Evolutionary conservation across 768 basidiomycete species (phyloP), one percentile per base, ranked within the genome.

Genomic region (Mrakia hoshinonis): DNA sequence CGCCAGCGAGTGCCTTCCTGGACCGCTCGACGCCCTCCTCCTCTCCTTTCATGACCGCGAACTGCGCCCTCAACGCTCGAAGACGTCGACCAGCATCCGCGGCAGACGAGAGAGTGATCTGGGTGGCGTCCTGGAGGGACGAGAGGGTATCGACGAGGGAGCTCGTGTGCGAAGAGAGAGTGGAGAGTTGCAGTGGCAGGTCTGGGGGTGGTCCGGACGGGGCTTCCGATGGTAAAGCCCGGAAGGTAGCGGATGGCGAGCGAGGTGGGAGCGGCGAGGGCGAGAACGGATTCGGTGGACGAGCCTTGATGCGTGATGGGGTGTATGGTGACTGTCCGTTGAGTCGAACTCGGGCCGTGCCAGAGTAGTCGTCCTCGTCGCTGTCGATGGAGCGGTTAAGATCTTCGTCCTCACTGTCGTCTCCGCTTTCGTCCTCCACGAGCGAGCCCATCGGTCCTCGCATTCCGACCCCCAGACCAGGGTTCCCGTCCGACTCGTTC

Each of bases 61-160:
- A 66, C 20, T 46, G 47, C 64, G 47, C 34, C 31, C 64, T 51
- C 29, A 66, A 29, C n/a, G 64, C 64, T 22, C 64, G 43, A 15
- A 66, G 46, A 15, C 64, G 43, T 11, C 64, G 46, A 29, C 64
- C 64, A 36, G 46, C 43, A n/a, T 66, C 64, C 9, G 64, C 64
- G 10, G 64, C 43, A 31, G 47, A 49, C 26, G 64, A 66, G 48
- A 66, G 64, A 29, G 43, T 66, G 48, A 66, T 66, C 20, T 66
- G 64, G 29, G 47, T 29, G 24, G 64, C 48, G 29, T 66, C 64
- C 31, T 66, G 46, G 9, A 66, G 46, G 11, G 64, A 66, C 1
- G 64, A 66, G 22, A 66, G 48, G 18, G 26, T 48, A 5, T 46
- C 24, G 24, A 51, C 22, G 20, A 66, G 64, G 6, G 64, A 66